These are phyloP conservation scores for Claviceps quebecensis DNA, from an alignment of 2,329 filamentous ascomycete genomes.

Conservation along the genomic window DNA sequence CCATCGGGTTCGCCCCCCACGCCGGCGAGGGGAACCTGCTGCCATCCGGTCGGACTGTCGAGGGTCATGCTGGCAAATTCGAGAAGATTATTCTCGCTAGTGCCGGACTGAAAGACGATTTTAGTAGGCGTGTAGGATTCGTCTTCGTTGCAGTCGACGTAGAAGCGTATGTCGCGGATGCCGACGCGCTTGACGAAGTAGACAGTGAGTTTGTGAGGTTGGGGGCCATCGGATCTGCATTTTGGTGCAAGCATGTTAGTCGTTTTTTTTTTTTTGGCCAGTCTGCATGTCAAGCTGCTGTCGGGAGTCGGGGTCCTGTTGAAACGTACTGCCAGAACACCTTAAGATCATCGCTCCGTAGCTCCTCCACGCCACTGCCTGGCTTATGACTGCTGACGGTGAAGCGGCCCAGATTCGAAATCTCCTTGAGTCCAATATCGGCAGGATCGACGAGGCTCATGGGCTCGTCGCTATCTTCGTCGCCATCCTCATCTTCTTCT, in stretches of 20 bases:
- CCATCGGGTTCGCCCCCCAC: constrained; percentile 47
- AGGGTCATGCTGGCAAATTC: constrained; percentile 74
- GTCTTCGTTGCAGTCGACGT: constrained; percentile 81
- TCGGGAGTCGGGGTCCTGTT: too few species aligned
- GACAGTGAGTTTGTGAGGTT: constrained; percentile 69
- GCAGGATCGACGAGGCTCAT: constrained; percentile 37
- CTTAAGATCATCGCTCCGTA: constrained; percentile 57
- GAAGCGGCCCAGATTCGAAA: constrained; percentile 71
- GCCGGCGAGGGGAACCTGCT: constrained; percentile 55
- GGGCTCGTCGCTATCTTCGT: constrained; percentile 22
- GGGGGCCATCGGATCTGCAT: constrained; percentile 64
- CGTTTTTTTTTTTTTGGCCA: not conserved
- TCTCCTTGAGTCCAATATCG: constrained; percentile 56
- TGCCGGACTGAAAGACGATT: constrained; percentile 78
- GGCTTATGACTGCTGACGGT: constrained; percentile 73
- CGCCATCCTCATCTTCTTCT: constrained; percentile 23
- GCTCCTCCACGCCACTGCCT: constrained; percentile 62
- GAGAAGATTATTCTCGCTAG: constrained; percentile 79
- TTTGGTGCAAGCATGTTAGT: not conserved
- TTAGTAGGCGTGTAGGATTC: constrained; percentile 95
- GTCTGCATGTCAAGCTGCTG: not conserved
- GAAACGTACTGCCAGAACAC: constrained; percentile 65
- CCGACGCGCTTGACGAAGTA: constrained; percentile 76
- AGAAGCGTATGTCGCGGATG: constrained; percentile 66
- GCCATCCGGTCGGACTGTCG: constrained; percentile 73